Percentiles rank a stretch among this genome's conserved stretches.
Evolutionary conservation across 78 protist species (phyloP).

Genomic region (Speleostelium caveatum): DNA sequence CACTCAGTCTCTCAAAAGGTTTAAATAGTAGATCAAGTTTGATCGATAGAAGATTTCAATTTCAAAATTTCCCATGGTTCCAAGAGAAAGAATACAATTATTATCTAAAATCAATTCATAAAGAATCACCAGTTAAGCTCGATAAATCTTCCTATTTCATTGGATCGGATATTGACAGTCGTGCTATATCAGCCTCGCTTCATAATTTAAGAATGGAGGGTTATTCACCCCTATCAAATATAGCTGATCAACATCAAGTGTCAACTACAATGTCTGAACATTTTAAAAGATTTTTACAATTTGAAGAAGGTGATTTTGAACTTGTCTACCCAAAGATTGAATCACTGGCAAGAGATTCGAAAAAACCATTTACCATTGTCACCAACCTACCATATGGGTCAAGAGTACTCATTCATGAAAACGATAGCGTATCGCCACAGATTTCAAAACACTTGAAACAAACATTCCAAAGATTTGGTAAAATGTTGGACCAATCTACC

Average conservation of each 20-base stretch:
- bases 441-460: not conserved
- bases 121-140: not conserved
- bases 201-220: slow-evolving; percentile 19
- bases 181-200: slow-evolving; percentile 17
- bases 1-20: not conserved
- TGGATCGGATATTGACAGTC: slow-evolving; percentile 54
- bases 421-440: not conserved
- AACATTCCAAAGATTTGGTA: slow-evolving; percentile 39
- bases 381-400: slow-evolving; percentile 63
- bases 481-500: not conserved
- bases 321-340: not conserved
- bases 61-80: not conserved
- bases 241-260: not conserved
- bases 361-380: slow-evolving; percentile 25
- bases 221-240: not conserved
- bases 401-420: slow-evolving; percentile 12
- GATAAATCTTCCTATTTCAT: not conserved
- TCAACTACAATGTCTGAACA: too few relatives aligned
- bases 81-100: not conserved
- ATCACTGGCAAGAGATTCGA: not conserved
- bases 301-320: slow-evolving; percentile 24
- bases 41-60: not conserved
- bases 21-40: not conserved
- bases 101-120: not conserved
- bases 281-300: not conserved